A percentile compares a stretch with the other conserved stretches of the same genome.
phyloP scores from a whole-genome alignment of 306 rosid genomes.

The Glycine soja region DNA sequence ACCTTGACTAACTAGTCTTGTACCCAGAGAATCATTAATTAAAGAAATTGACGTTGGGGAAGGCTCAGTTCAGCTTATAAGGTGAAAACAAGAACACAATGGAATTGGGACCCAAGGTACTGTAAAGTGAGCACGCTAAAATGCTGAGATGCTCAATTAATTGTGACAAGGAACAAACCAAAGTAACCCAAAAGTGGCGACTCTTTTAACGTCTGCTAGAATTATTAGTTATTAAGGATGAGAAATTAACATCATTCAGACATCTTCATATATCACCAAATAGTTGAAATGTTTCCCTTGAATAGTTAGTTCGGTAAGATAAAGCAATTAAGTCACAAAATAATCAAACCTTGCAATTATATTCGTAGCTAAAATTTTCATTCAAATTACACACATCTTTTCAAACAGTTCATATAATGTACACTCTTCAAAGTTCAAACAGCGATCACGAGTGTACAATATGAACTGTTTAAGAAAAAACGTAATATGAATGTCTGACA shows the following conservation, averaged over 20 bases:
- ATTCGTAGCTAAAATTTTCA: neutral
- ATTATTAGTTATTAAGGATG: constrained; percentile 1
- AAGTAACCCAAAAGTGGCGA: constrained; percentile 39
- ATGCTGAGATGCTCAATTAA: constrained; percentile 39
- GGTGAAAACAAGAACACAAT: constrained; percentile 13
- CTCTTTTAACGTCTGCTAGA: constrained; percentile 40
- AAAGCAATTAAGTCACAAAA: neutral
- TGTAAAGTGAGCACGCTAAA: constrained; percentile 24
- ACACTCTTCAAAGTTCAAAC: neutral
- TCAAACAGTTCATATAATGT: no score
- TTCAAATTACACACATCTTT: neutral
- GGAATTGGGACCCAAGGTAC: constrained; percentile 41
- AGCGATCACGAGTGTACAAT: neutral
- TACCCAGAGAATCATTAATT: constrained; percentile 25
- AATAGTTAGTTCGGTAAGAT: neutral
- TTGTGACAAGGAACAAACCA: constrained; percentile 41
- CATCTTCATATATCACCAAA: neutral
- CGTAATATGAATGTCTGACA: neutral
- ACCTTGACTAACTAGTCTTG: neutral
- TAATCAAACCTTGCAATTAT: neutral
- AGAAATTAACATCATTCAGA: constrained; percentile 26
- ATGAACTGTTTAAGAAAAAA: no score
- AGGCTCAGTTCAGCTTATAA: neutral
- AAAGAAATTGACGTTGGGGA: constrained; percentile 1
- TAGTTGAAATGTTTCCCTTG: neutral